Evolutionary conservation across 2,329 filamentous ascomycete genomes (phyloP).

Genomic region (Fusarium udum): DNA sequence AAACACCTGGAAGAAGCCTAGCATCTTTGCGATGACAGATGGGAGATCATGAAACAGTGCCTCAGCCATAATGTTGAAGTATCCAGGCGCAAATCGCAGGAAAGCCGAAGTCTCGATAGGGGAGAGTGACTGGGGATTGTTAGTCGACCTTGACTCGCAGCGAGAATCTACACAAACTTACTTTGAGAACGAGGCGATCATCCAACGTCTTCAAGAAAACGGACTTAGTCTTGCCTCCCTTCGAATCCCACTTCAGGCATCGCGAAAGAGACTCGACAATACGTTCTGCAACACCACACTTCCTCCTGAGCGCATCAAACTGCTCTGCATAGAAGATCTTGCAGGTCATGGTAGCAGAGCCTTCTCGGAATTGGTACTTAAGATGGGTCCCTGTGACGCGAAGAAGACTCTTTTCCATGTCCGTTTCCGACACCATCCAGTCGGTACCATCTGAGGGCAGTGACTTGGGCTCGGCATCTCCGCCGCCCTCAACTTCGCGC

Average conservation of each 20-base stretch:
- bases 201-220: slow-evolving; percentile 97
- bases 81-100: slow-evolving; percentile 92
- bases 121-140: slow-evolving; percentile 73
- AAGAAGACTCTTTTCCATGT: slow-evolving; percentile 85
- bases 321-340: slow-evolving; percentile 99
- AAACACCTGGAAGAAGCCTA: slow-evolving; percentile 96
- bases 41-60: slow-evolving; percentile 94
- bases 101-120: slow-evolving; percentile 94
- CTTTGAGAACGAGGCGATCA: slow-evolving; percentile 90
- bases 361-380: slow-evolving; percentile 94
- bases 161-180: slow-evolving; percentile 31
- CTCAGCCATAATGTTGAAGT: slow-evolving; percentile 97
- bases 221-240: slow-evolving; percentile 97
- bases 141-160: background rate
- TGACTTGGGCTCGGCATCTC: slow-evolving; percentile 44
- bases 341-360: slow-evolving; percentile 93
- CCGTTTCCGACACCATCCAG: slow-evolving; percentile 67
- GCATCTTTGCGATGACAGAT: slow-evolving; percentile 98
- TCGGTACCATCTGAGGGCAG: slow-evolving; percentile 51
- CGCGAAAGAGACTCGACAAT: slow-evolving; percentile 95
- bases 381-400: slow-evolving; percentile 90
- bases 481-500: slow-evolving; percentile 47
- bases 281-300: slow-evolving; percentile 91
- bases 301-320: slow-evolving; percentile 91
- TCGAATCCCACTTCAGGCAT: slow-evolving; percentile 97